These are phyloP conservation scores for Salix koriyanagi DNA, from an alignment of 345 rosid genomes.

Conservation along the genomic window DNA sequence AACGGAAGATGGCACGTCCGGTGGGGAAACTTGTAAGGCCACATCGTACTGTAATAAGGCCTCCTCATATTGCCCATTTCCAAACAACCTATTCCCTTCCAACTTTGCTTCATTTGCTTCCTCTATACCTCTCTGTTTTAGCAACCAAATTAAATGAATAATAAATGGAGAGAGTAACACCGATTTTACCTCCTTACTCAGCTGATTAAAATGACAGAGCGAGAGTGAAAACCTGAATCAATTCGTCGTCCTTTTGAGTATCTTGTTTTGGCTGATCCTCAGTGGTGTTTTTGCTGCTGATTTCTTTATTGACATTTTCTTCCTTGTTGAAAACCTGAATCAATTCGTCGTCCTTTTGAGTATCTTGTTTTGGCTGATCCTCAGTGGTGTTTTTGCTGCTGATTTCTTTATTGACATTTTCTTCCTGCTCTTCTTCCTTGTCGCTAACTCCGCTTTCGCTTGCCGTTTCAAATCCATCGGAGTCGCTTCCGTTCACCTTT, in stretches of 20 bases:
- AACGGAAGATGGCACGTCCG: conserved; percentile 33
- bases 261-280: conserved; percentile 1
- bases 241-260: conserved; percentile 26
- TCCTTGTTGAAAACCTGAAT: conserved; percentile 32
- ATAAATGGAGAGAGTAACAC: background rate
- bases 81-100: conserved; percentile 76
- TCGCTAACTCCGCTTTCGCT: conserved; percentile 66
- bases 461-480: conserved; percentile 93
- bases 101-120: conserved; percentile 64
- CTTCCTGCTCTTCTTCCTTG: conserved; percentile 26
- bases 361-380: conserved; percentile 2
- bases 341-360: conserved; percentile 27
- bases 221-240: conserved; percentile 32
- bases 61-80: conserved; percentile 63
- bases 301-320: conserved; percentile 1
- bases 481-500: conserved; percentile 37
- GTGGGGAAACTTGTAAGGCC: conserved; percentile 48
- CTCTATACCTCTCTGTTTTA: conserved; percentile 47
- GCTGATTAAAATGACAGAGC: background rate
- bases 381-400: conserved; percentile 8
- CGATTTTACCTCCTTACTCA: background rate
- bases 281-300: conserved; percentile 9
- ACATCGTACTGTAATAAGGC: conserved; percentile 61
- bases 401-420: conserved; percentile 1
- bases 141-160: background rate